Evolutionary conservation across 2,329 filamentous ascomycete species (phyloP), one percentile per base, ranked within the genome.

Genomic region (Paecilomyces formosus): DNA sequence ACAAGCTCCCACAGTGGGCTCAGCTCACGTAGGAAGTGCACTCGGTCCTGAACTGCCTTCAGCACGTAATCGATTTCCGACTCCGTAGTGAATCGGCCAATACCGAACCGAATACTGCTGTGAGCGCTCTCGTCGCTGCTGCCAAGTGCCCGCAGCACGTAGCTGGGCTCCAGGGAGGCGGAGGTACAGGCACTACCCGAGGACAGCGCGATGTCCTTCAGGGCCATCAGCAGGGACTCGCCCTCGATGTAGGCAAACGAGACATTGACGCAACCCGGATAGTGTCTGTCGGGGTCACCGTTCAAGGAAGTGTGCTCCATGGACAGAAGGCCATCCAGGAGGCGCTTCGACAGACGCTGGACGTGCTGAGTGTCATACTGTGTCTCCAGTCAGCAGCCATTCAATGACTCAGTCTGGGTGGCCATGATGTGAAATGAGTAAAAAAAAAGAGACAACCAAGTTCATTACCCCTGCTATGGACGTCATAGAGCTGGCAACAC

Each of bases 201-300:
- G 6, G 93, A 97, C 35, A 99, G 80, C 0, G 94, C 94, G 75
- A 99, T 97, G 66, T 99, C 94, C 78, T 99, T 99, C 53, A 99
- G 79, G 0, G 94, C 94, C 94, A 99, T 99, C 63, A 99, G 83
- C 1, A 99, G 87, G 2, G 94, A 97, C 77, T 99, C 94, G 65
- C 94, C 94, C 77, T 99, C 94, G 3, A 99, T 92, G 69, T 99
- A 99, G 33, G 94, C 93, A 71, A 99, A 99, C 0, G 94, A 99
- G 11, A 99, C 89, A 74, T 99, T 99, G 61, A 99, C 93, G 68
- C 94, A 99, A 62, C 94, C 94, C 1, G 94, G 92, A 73, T 99
- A 99, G 75, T 95, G 95, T 56, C 85, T 82, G 3, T 88, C 76
- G 1, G 87, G 82, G 66, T 94, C 91, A 55, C 94, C 94, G 69